Base-by-base conservation (phyloP, 176 grass and related monocot species). In the sorghum (Sorghum bicolor) region DNA sequence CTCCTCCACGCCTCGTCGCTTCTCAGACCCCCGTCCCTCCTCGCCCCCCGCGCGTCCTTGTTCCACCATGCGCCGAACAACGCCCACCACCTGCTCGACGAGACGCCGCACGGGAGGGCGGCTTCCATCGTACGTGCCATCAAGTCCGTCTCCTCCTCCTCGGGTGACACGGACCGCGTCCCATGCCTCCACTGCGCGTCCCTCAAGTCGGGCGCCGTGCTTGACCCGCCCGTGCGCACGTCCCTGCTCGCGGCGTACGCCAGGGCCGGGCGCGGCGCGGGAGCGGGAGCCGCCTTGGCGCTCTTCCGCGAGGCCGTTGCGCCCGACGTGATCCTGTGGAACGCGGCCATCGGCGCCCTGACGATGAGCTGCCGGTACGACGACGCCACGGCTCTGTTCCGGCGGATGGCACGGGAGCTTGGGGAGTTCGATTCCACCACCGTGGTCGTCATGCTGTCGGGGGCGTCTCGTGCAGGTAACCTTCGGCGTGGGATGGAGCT, bases 281-380 rank as follows among this genome's bases (percentile, higher is more conserved):
- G 45, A 43, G 45, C 45, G 4, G 30, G 55, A 41, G 87, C 96
- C 43, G 67, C 89, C 14, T 24, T 76, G 36, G 38, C 29, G 8
- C 64, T 98, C 26, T 90, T 95, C 69, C 24, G 71, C 48, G 93
- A 95, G 86, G 80, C 77, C 4, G 45, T 31, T 11, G 48, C 40
- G 11, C 81, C 84, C 16, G 93, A 98, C 50, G 8, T 86, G 38
- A 92, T 93, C 48, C 60, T 90, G 9, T 98, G 96, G 93, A 98
- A 95, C 47, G 91, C 91, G 28, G 88, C 81, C 13, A 70, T 98
- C 78, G 63, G 37, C 64, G 80, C 91, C 1, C 32, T 77, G 13
- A 79, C 75, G 12, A 43, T 47, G 11, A 78, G 66, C 34, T 80
- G 34, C 47, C 34, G 70, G 4, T 90, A 86, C 5, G 30, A 12